Evolutionary conservation across 306 rosid species (phyloP), one percentile per base, ranked within the genome.

Genomic region (Citrullus mucosospermus): DNA sequence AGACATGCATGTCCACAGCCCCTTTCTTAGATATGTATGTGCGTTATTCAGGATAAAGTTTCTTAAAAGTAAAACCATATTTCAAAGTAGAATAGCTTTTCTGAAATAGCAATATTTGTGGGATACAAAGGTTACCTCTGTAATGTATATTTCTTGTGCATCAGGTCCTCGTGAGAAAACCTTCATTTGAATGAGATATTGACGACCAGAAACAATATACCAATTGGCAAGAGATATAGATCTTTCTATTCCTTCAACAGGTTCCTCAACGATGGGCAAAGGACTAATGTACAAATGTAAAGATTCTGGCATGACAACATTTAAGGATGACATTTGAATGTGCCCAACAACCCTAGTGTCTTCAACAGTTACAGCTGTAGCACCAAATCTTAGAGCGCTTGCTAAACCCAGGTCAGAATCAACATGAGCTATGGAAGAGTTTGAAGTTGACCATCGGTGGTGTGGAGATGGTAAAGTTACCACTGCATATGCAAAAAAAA

Each of bases 281-380:
- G 92, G 92, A 73, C 81, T 73, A 53, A 92, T 78, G 83, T 85
- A 90, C 73, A 92, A 84, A 60, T 32, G 54, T 76, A 92, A 63
- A 66, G 89, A 85, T 87, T 86, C 92, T 53, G 98, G 97, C 65
- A 89, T 59, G 80, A 92, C 97, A 79, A 94, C 95, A 81, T 87
- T 89, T 70, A 94, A 85, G 78, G 96, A 88, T 76, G 98, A 94
- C 58, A 88, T 87, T 89, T 94, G 98, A 44, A 82, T 79, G 85
- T 94, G 97, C 43, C 91, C 93, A 20, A 88, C 86, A 86, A 94
- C 96, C 85, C 98, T 89, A 63, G 87, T 92, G 84, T 94, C 98
- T 82, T 92, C 92, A 75, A 92, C 98, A 73, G 86, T 80, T 79
- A 90, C 86, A 85, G 87, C 66, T 59, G 97, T 83, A 82, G 78